Evolutionary conservation across 2,329 filamentous ascomycete genomes (phyloP), one percentile per base, ranked within the genome.

Genomic region (Nannizziopsis arthrosporioides): DNA sequence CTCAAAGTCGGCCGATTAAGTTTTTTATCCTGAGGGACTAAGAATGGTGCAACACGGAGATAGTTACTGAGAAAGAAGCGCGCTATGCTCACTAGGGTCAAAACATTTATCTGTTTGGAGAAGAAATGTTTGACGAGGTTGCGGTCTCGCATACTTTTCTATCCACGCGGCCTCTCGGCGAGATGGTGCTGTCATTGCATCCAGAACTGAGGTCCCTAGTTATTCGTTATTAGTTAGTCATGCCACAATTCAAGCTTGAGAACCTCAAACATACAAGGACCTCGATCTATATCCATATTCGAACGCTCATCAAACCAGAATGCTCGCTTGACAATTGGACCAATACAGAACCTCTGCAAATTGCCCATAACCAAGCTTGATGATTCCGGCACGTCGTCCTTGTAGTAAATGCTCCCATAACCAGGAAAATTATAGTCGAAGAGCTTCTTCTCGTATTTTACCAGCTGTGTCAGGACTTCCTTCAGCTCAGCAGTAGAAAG

Each of bases 301-400:
- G 59, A 55, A 38, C 64, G 59, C 53, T 66, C 58, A 47, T 58
- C 57, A 6, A 56, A 56, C 66, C 62, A 69, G 53, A 66, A 49
- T 32, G 35, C 31, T n/a, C 12, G 22, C n/a, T 34, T 15, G 14
- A 19, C 14, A 2, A 22, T 14, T 32, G 42, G 42, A 9, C 48
- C 42, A 9, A 50, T 50, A 34, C 17, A 14, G 34, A 46, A 0
- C 37, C 32, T 15, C 17, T 41, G 15, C 12, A 17, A n/a, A 41
- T 27, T 67, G 10, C 52, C 31, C 9, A 39, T 2, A 11, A 37
- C 44, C 35, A 14, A 17, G 11, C 40, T n/a, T 15, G 35, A 47
- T 11, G 35, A 22, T 6, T 22, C 22, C 14, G 40, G 40, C 14
- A 27, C 4, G n/a, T 47, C 44, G 32, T 47, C 30, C 5, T 19